These are phyloP conservation scores for Hansfordia pulvinata DNA, from an alignment of 2,329 filamentous ascomycete genomes.

Conservation along the genomic window DNA sequence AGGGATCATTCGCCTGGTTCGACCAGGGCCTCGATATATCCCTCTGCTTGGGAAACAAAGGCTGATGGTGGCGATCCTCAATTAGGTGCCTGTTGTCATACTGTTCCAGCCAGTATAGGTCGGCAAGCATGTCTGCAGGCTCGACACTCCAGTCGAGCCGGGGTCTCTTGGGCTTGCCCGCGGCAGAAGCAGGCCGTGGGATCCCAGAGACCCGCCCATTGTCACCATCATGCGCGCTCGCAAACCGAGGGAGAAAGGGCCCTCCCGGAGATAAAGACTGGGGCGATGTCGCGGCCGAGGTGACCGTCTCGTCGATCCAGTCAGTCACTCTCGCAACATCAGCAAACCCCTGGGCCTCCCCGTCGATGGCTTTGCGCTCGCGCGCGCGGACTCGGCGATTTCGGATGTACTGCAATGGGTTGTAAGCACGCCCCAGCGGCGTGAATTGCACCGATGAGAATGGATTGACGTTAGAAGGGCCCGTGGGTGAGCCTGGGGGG, in stretches of 20 bases:
- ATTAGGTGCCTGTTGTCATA: constrained; percentile 67
- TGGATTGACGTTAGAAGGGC: too few relatives aligned
- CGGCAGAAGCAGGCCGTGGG: constrained; percentile 24
- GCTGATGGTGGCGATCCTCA: constrained; percentile 66
- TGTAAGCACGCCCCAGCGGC: constrained; percentile 59
- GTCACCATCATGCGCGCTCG: constrained; percentile 28
- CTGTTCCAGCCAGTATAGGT: constrained; percentile 83
- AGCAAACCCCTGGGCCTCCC: constrained; percentile 62
- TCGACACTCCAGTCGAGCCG: constrained; percentile 76
- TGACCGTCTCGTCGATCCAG: constrained; percentile 63
- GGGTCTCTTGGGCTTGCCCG: constrained; percentile 53
- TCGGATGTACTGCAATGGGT: constrained; percentile 76
- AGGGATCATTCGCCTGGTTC: constrained; percentile 7
- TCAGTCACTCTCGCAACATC: constrained; percentile 56
- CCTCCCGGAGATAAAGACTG: constrained; percentile 15
- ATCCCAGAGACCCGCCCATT: constrained; percentile 29
- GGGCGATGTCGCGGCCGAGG: constrained; percentile 24
- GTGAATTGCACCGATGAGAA: too few relatives aligned
- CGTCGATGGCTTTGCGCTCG: constrained; percentile 61
- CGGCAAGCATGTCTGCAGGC: constrained; percentile 76
- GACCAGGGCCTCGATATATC: constrained; percentile 4
- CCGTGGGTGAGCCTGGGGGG: constrained; percentile 28
- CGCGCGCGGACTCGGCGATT: constrained; percentile 77
- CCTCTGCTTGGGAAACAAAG: constrained; percentile 6
- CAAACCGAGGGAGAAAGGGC: constrained; percentile 29